Conservation (phyloP, 1,284 basidiomycete species). For the Trametes versicolor region DNA sequence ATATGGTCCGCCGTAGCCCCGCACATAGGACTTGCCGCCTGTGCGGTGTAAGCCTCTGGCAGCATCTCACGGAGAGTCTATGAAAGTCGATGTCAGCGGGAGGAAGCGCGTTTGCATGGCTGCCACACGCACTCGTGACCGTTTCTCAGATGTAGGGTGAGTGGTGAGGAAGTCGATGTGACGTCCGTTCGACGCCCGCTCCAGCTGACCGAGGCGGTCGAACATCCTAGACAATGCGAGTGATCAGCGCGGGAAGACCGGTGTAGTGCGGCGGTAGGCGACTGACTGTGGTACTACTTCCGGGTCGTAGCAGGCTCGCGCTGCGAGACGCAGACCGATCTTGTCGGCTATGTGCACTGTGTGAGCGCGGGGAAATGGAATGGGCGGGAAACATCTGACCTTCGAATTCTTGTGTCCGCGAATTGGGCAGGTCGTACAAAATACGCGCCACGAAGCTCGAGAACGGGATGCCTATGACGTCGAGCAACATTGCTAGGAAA, state of each 20-base stretch:
- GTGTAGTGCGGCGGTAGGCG: not conserved
- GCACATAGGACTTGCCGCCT: constrained; percentile 44
- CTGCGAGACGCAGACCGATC: constrained; percentile 78
- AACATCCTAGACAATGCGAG: constrained; percentile 65
- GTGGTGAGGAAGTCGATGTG: constrained; percentile 70
- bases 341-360: constrained; percentile 64
- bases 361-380: not conserved
- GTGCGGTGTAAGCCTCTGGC: constrained; percentile 64
- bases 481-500: constrained; percentile 58
- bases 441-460: constrained; percentile 58
- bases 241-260: not conserved
- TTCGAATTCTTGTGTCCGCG: constrained; percentile 84
- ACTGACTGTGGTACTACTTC: constrained; percentile 75
- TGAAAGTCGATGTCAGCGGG: not conserved
- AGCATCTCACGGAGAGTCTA: constrained; percentile 65
- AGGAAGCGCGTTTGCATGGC: not conserved
- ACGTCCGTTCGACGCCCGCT: constrained; percentile 48
- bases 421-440: constrained; percentile 84
- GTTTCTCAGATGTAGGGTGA: constrained; percentile 76
- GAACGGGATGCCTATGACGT: constrained; percentile 61
- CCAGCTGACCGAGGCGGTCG: constrained; percentile 63
- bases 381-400: constrained; percentile 49
- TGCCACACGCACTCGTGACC: constrained; percentile 66
- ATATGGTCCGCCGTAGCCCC: constrained; percentile 33
- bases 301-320: constrained; percentile 87